phyloP scores from a whole-genome alignment of 2,329 filamentous ascomycete genomes.

The Curvularia sp. region DNA sequence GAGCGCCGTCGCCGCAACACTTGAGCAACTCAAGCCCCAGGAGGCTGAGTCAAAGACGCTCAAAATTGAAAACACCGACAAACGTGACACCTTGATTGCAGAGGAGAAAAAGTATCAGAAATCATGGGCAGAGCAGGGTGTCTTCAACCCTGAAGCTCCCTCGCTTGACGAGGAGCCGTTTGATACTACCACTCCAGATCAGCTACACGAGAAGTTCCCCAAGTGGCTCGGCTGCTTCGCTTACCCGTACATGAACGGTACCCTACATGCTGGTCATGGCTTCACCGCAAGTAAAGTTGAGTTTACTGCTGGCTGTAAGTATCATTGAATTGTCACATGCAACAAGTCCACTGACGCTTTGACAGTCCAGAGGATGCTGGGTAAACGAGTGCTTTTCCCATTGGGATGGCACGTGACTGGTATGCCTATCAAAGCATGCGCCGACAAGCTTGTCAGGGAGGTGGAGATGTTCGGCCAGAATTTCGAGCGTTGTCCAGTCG shows the following conservation, averaged over 20 bases:
- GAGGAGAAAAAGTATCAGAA: conserved; percentile 93
- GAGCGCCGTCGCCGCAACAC: conserved; percentile 60
- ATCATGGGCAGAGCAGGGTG: conserved; percentile 75
- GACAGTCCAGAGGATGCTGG: conserved; percentile 79
- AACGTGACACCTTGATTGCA: conserved; percentile 80
- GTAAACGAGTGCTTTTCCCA: conserved; percentile 85
- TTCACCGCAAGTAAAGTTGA: conserved; percentile 95
- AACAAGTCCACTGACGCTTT: conserved; percentile 1
- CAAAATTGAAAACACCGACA: conserved; percentile 79
- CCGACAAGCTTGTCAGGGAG: conserved; percentile 92
- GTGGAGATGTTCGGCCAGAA: conserved; percentile 86
- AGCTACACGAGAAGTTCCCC: conserved; percentile 80
- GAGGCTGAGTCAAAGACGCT: conserved; percentile 66
- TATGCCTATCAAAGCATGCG: conserved; percentile 92
- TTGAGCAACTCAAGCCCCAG: conserved; percentile 63
- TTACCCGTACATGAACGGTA: conserved; percentile 60
- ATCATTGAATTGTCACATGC: not conserved
- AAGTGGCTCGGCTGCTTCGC: conserved; percentile 89
- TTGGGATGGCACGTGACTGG: conserved; percentile 96
- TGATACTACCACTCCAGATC: conserved; percentile 73
- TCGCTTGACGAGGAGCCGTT: conserved; percentile 78
- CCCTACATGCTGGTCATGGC: conserved; percentile 85
- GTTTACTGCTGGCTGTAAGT: conserved; percentile 75
- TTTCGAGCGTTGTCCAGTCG: conserved; percentile 73
- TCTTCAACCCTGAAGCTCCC: conserved; percentile 89